Evolutionary conservation across 257 asterid genomes (phyloP).

Genomic region (Coffea eugenioides): DNA sequence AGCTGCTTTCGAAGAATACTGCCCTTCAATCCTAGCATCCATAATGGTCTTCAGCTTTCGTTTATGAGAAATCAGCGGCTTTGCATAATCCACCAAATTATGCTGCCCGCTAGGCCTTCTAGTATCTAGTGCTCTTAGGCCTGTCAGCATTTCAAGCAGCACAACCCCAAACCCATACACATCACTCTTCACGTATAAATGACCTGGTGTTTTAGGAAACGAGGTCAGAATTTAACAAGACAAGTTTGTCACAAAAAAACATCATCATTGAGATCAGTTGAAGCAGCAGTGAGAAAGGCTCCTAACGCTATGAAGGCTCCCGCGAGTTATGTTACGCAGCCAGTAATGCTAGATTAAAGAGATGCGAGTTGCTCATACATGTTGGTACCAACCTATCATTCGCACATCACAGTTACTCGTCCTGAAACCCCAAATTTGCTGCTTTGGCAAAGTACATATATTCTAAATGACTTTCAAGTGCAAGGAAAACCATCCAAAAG

Average conservation of each 20-base stretch:
- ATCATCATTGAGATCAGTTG: not conserved
- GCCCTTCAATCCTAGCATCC: constrained; percentile 46
- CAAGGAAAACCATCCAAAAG: not conserved
- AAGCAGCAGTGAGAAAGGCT: not conserved
- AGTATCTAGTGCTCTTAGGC: constrained; percentile 38
- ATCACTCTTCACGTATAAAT: constrained; percentile 46
- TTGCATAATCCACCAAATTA: constrained; percentile 37
- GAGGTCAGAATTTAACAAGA: not conserved
- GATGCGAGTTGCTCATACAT: not conserved
- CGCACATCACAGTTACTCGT: not conserved
- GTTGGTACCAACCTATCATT: not conserved
- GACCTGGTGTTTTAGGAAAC: constrained; percentile 27
- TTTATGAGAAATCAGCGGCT: constrained; percentile 29
- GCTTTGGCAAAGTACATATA: not conserved
- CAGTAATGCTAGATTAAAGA: not conserved
- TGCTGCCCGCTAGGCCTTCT: constrained; percentile 33
- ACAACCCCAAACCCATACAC: constrained; percentile 52
- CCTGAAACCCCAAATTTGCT: not conserved
- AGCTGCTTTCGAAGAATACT: constrained; percentile 37
- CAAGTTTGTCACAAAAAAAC: not conserved
- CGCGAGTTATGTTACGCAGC: not conserved
- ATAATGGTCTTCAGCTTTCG: constrained; percentile 35
- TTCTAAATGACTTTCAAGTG: not conserved
- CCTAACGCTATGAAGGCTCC: not conserved
- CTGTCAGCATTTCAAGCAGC: constrained; percentile 44